Base-by-base conservation (phyloP, 805 yeast species). In the Peterozyma xylosa region DNA sequence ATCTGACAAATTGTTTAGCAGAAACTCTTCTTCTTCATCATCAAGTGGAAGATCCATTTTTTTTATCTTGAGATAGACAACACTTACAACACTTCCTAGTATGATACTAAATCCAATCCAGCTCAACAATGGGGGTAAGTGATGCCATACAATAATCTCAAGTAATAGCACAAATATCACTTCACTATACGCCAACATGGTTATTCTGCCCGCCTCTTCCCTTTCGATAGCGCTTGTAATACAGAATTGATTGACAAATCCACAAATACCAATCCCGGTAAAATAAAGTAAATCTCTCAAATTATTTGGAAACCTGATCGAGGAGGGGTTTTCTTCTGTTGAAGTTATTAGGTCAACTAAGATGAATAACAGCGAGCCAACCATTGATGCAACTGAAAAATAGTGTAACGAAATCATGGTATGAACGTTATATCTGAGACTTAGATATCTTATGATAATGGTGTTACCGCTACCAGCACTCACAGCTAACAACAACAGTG, bases 141-240 rank as follows among this genome's bases (percentile, higher is more conserved):
- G 74, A 43, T 59, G 54, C 71, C 71, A 70, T 45, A 70, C 60
- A 7, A 62, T 39, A 33, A 69, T 50, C 49, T 70, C 75, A 72
- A 73, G 67, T 37, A 68, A 42, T 33, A 70, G 54, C 7, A 74
- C 73, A 53, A 66, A 70, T 3, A 69, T 59, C 73, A 70, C 68
- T 39, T 62, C 63, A n/a, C 66, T 55, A 51, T 70, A 70, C 14
- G 59, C 58, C 62, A 68, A 62, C 44, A 70, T 53, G 11, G 73
- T 54, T 0, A 73, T 65, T 48, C 63, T 58, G 7, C 68, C 64
- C 6, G 75, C 75, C 42, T 62, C 63, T 29, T 68, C 74, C 36
- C 73, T 48, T 51, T 69, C 73, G n/a, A 70, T 61, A 2, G 74
- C 75, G 1, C 71, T 72, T 2, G 75, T 68, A 46, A 70, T 59